Conservation (phyloP, 805 yeast genomes). For the Millerozyma miso region DNA sequence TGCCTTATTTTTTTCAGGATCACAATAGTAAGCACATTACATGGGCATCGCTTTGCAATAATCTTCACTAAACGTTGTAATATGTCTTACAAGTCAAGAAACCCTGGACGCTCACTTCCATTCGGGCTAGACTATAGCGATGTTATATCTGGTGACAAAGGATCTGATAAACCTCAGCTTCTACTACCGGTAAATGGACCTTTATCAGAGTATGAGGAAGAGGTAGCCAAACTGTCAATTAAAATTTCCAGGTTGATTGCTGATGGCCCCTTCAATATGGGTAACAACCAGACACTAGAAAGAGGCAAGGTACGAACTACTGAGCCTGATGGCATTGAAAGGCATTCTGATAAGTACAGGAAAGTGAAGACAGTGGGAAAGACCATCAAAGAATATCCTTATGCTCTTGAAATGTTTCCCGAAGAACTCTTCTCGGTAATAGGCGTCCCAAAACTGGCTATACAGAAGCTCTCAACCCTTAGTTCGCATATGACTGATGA, state of each 20-base stretch:
- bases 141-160: conserved; percentile 34
- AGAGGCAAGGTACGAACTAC: conserved; percentile 10
- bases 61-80: not conserved
- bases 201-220: conserved; percentile 46
- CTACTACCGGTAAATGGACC: conserved; percentile 65
- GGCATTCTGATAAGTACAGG: conserved; percentile 78
- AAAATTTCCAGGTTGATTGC: conserved; percentile 49
- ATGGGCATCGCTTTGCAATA: not conserved
- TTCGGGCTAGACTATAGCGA: conserved; percentile 71
- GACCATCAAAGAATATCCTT: conserved; percentile 76
- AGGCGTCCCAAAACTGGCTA: conserved; percentile 56
- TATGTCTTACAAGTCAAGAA: conserved; percentile 57
- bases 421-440: conserved; percentile 68
- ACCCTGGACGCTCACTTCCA: conserved; percentile 49
- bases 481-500: conserved; percentile 36
- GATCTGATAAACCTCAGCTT: conserved; percentile 39
- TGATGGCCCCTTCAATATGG: conserved; percentile 68
- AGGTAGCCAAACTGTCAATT: conserved; percentile 51
- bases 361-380: conserved; percentile 67
- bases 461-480: conserved; percentile 43
- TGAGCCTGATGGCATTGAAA: conserved; percentile 60
- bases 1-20: not conserved
- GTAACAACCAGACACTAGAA: conserved; percentile 37
- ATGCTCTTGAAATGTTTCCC: conserved; percentile 67
- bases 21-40: not conserved